Percentiles rank a stretch among this genome's conserved stretches.
Conservation (phyloP, 2,329 filamentous ascomycete genomes). For the Venturia asperata region DNA sequence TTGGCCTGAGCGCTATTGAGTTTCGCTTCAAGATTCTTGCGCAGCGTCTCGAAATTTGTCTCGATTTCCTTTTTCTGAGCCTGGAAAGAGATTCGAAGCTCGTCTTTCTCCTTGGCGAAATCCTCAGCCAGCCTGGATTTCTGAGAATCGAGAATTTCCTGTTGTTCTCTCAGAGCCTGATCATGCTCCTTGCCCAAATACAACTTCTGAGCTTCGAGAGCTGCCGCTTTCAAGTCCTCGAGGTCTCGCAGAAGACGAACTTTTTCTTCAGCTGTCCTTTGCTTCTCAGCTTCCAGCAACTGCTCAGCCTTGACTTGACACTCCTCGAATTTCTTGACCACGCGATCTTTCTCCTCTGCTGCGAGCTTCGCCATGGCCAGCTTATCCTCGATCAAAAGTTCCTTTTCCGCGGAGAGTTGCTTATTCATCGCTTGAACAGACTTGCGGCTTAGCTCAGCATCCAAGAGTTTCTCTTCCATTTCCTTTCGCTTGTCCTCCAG, state of each 20-base stretch:
- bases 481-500: conserved; percentile 48
- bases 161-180: conserved; percentile 35
- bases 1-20: conserved; percentile 8
- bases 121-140: conserved; percentile 38
- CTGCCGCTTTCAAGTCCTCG: conserved; percentile 20
- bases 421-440: conserved; percentile 30
- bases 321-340: conserved; percentile 37
- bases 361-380: conserved; percentile 33
- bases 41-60: conserved; percentile 7
- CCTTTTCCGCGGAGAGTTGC: conserved; percentile 38
- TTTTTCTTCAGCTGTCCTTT: conserved; percentile 28
- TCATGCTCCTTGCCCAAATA: conserved; percentile 30
- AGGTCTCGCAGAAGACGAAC: conserved; percentile 17
- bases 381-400: conserved; percentile 36
- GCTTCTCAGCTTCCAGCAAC: conserved; percentile 23
- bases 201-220: conserved; percentile 29
- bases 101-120: conserved; percentile 31
- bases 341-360: conserved; percentile 31
- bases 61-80: conserved; percentile 13
- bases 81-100: conserved; percentile 22
- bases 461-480: conserved; percentile 40
- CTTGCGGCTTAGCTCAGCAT: conserved; percentile 38
- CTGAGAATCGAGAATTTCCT: conserved; percentile 39
- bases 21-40: conserved; percentile 10
- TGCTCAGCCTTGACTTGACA: conserved; percentile 33